Evolutionary conservation across 2,329 filamentous ascomycete species (phyloP).

Genomic region (Talaromyces sp.): DNA sequence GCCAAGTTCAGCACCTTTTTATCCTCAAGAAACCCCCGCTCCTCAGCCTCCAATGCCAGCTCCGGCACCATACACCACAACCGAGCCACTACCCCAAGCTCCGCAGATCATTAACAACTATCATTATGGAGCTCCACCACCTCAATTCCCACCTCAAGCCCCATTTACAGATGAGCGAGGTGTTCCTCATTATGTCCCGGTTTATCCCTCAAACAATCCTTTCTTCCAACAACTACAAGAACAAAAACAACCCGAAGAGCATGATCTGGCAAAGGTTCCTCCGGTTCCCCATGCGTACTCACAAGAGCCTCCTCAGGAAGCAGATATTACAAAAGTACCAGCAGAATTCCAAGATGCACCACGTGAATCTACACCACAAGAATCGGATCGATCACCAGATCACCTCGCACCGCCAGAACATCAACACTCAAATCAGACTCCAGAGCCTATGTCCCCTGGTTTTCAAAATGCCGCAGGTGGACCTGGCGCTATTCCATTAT

Average conservation of each 20-base stretch:
- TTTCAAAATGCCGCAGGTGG: conserved; percentile 65
- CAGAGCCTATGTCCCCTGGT: conserved; percentile 65
- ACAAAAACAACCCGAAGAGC: background rate
- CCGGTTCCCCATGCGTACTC: background rate
- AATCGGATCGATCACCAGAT: background rate
- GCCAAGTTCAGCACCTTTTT: no score
- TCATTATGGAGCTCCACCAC: conserved; percentile 9
- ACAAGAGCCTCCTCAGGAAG: conserved; percentile 1
- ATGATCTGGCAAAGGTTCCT: background rate
- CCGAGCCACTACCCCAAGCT: background rate
- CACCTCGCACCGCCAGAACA: background rate
- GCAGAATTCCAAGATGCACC: background rate
- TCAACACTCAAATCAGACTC: conserved; percentile 55
- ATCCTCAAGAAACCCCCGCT: no score
- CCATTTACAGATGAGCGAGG: conserved; percentile 24
- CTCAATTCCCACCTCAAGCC: conserved; percentile 60
- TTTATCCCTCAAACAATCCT: conserved; percentile 60
- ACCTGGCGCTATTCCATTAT: conserved; percentile 63
- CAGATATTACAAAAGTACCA: conserved; percentile 1
- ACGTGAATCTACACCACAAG: background rate
- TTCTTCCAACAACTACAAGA: conserved; percentile 31
- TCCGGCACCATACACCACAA: background rate
- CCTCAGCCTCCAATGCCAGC: background rate
- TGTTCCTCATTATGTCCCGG: conserved; percentile 55
- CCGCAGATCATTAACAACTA: conserved; percentile 14